These are phyloP conservation scores for Saccharum spontaneum DNA, from an alignment of 176 grass and related monocot species.

Conservation along the genomic window DNA sequence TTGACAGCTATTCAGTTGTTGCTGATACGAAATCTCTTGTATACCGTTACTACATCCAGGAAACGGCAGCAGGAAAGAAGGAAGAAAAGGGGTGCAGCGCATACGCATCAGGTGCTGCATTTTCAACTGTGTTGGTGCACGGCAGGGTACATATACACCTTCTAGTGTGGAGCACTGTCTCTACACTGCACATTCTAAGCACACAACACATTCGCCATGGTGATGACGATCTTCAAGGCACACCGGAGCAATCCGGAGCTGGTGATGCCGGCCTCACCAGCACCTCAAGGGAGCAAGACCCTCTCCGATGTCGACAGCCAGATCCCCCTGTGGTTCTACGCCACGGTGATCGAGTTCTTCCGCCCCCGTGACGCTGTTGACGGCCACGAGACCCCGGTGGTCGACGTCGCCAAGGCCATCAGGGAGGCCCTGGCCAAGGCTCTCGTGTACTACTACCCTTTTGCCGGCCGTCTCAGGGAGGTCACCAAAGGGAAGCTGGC, in stretches of 20 bases:
- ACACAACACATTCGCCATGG: background rate
- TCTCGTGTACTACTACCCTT: background rate
- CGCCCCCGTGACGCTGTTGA: background rate
- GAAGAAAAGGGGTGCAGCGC: too few species aligned
- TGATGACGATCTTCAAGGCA: background rate
- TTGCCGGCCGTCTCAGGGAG: background rate
- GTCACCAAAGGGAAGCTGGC: background rate
- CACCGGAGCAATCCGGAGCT: conserved; percentile 14
- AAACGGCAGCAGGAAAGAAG: too few species aligned
- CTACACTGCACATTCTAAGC: background rate
- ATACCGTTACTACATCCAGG: too few species aligned
- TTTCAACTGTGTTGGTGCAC: too few species aligned
- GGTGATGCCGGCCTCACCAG: background rate
- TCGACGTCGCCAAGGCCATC: background rate
- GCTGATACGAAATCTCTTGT: too few species aligned
- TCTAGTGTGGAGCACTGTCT: too few species aligned
- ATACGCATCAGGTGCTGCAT: too few species aligned
- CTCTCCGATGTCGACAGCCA: conserved; percentile 19
- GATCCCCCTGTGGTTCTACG: background rate
- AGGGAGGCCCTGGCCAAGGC: background rate
- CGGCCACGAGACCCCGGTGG: background rate
- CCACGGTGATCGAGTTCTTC: conserved; percentile 8
- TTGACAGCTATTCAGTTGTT: too few species aligned
- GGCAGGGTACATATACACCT: too few species aligned
- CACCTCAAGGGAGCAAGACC: background rate